phyloP scores from a whole-genome alignment of 805 yeast species.

The Hanseniaspora valbyensis region DNA sequence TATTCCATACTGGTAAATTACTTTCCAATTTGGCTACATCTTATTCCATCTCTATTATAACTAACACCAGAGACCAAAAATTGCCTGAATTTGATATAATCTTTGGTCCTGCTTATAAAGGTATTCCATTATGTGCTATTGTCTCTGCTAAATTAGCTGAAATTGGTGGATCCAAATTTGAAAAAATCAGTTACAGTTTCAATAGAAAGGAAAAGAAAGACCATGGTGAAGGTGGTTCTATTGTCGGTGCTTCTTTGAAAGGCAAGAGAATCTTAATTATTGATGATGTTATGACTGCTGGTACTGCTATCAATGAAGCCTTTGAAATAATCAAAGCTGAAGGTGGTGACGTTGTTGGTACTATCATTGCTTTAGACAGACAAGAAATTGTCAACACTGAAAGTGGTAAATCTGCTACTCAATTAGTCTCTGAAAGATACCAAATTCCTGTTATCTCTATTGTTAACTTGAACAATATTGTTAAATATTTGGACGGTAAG shows the following conservation, averaged over 20 bases:
- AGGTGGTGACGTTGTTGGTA: constrained; percentile 67
- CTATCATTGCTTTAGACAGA: constrained; percentile 87
- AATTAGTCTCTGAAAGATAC: constrained; percentile 59
- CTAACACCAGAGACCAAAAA: constrained; percentile 33
- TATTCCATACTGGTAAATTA: constrained; percentile 68
- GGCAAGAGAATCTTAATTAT: constrained; percentile 71
- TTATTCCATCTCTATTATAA: constrained; percentile 76
- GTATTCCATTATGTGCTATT: constrained; percentile 88
- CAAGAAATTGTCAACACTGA: constrained; percentile 74
- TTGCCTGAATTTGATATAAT: constrained; percentile 79
- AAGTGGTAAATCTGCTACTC: constrained; percentile 56
- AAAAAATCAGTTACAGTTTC: constrained; percentile 73
- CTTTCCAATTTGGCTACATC: constrained; percentile 75
- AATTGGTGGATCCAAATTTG: constrained; percentile 68
- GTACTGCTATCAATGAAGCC: constrained; percentile 95
- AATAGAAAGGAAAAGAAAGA: constrained; percentile 94
- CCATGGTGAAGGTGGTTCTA: constrained; percentile 95
- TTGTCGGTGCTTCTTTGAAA: constrained; percentile 71
- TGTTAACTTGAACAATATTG: constrained; percentile 64
- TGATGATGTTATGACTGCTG: constrained; percentile 97
- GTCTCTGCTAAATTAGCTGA: constrained; percentile 89
- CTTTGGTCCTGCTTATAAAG: constrained; percentile 97
- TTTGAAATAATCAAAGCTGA: constrained; percentile 61
- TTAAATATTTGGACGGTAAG: constrained; percentile 46
- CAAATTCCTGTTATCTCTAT: constrained; percentile 77